These are phyloP conservation scores for Saccharomyces hybrid DNA, from an alignment of 1,139 yeast species.

Conservation along the genomic window DNA sequence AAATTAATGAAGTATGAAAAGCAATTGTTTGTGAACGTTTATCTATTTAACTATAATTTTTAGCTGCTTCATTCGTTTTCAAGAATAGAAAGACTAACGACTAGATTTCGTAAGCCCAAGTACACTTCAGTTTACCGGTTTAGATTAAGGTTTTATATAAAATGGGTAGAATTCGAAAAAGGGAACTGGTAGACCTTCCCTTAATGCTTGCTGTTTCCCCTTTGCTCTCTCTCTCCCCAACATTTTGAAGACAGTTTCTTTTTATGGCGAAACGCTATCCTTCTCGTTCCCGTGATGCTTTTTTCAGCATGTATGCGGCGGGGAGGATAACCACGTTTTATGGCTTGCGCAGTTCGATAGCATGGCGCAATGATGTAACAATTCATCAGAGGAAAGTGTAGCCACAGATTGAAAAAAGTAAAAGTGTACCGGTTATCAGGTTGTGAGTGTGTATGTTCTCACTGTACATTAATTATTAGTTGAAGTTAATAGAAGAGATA, in stretches of 20 bases:
- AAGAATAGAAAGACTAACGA: not conserved
- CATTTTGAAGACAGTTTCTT: not conserved
- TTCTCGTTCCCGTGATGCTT: not conserved
- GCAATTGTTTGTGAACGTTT: too few relatives aligned
- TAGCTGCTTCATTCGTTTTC: not conserved
- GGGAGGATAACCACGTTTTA: not conserved
- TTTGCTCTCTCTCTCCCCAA: not conserved
- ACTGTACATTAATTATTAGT: not conserved
- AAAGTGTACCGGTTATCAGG: not conserved
- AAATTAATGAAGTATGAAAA: not conserved
- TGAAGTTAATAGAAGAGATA: not conserved
- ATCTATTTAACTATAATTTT: not conserved
- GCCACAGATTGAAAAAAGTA: not conserved
- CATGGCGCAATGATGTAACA: not conserved
- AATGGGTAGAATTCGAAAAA: not conserved
- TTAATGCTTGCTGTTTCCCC: not conserved
- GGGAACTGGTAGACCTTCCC: not conserved
- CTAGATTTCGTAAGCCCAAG: not conserved
- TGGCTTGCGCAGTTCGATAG: not conserved
- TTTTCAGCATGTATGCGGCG: not conserved
- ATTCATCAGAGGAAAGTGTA: not conserved
- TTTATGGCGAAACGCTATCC: not conserved
- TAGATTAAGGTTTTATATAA: not conserved
- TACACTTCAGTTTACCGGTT: not conserved
- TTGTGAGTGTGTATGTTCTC: not conserved